These are phyloP conservation scores for Kurtzmaniella cleridarum DNA, from an alignment of 805 yeast species.

Conservation along the genomic window DNA sequence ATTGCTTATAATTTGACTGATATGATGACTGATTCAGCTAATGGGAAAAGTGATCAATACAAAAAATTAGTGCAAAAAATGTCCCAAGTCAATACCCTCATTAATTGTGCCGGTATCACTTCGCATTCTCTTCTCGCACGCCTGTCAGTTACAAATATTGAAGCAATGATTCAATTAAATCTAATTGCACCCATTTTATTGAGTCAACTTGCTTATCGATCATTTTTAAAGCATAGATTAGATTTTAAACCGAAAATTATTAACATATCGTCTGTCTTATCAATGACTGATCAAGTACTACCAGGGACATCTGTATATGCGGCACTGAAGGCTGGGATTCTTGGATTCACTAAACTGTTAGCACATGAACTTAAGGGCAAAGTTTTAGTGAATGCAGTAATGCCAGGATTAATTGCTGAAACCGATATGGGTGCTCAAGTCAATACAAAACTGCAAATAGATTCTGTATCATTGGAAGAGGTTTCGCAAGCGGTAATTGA, in stretches of 20 bases:
- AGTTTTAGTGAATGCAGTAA: slow-evolving; percentile 58
- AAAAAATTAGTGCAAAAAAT: slow-evolving; percentile 16
- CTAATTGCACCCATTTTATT: slow-evolving; percentile 57
- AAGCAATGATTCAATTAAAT: slow-evolving; percentile 47
- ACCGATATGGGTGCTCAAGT: slow-evolving; percentile 58
- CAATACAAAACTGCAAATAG: slow-evolving; percentile 13
- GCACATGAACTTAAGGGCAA: slow-evolving; percentile 55
- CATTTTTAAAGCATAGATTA: slow-evolving; percentile 38
- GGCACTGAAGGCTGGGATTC: slow-evolving; percentile 66
- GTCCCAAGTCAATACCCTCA: slow-evolving; percentile 38
- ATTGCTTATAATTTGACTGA: slow-evolving; percentile 28
- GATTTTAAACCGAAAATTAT: slow-evolving; percentile 37
- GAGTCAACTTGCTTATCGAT: slow-evolving; percentile 45
- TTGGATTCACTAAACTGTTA: slow-evolving; percentile 54
- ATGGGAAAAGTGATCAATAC: slow-evolving; percentile 7
- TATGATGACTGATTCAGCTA: slow-evolving; percentile 10
- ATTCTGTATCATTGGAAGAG: slow-evolving; percentile 16
- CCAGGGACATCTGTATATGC: slow-evolving; percentile 64
- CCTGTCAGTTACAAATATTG: slow-evolving; percentile 38
- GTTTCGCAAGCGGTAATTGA: slow-evolving; percentile 24
- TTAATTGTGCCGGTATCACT: slow-evolving; percentile 66
- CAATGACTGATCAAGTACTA: slow-evolving; percentile 26
- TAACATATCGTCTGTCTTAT: slow-evolving; percentile 64
- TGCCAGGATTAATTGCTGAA: slow-evolving; percentile 62
- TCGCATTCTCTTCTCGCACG: slow-evolving; percentile 47